Evolutionary conservation across 2,329 filamentous ascomycete species (phyloP).

Genomic region (Paraconiothyrium brasiliense): DNA sequence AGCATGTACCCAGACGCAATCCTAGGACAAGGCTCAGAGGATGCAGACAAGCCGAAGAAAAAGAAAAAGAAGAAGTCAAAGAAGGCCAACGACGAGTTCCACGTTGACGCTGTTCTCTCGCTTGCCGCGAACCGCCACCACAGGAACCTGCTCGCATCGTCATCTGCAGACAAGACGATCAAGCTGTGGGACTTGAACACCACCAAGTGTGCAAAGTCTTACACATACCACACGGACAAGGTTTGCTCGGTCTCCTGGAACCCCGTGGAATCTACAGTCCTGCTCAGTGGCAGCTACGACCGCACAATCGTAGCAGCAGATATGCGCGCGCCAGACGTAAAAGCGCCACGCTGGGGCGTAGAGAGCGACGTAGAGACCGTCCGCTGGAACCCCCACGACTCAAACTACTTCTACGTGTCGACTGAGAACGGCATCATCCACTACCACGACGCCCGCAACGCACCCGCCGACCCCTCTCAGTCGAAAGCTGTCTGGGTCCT

Average conservation of each 20-base stretch:
- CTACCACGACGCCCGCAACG: constrained; percentile 85
- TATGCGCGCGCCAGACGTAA: constrained; percentile 90
- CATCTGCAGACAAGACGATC: constrained; percentile 94
- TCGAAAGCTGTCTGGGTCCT: constrained; percentile 93
- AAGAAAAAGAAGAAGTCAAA: constrained; percentile 92
- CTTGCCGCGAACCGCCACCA: constrained; percentile 93
- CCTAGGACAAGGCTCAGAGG: constrained; percentile 72
- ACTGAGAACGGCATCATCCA: constrained; percentile 93
- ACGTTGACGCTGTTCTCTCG: constrained; percentile 91
- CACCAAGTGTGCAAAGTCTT: constrained; percentile 91
- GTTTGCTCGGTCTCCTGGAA: constrained; percentile 97
- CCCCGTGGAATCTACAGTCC: constrained; percentile 81
- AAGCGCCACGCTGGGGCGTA: constrained; percentile 86
- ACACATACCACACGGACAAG: constrained; percentile 95
- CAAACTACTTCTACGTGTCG: constrained; percentile 93
- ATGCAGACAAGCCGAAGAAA: constrained; percentile 72
- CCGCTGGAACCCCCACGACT: constrained; percentile 90
- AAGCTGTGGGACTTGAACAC: constrained; percentile 98
- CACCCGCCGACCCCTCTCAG: constrained; percentile 74
- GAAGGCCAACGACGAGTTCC: constrained; percentile 89
- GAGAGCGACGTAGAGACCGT: constrained; percentile 95
- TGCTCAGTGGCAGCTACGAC: constrained; percentile 95
- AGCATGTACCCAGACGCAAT: constrained; percentile 99
- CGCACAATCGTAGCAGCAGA: constrained; percentile 93
- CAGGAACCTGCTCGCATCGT: constrained; percentile 91